Conservation (phyloP, 2,329 filamentous ascomycete genomes). For the Dactylonectria macrodidyma region DNA sequence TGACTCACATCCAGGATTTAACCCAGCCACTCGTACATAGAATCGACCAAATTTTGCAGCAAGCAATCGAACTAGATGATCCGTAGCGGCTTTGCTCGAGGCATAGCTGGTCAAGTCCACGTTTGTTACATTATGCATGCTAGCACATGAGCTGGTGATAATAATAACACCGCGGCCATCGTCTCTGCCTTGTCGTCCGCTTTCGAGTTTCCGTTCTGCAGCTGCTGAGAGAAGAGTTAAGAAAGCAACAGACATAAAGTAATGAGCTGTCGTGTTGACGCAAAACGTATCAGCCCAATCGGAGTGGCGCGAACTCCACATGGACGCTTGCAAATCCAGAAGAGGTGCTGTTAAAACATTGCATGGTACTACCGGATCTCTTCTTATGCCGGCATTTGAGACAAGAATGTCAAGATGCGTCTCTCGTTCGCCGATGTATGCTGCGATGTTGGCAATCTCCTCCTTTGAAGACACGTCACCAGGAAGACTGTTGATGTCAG, state of each 20-base stretch:
- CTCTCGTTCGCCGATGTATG: constrained; percentile 52
- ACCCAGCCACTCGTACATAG: constrained; percentile 52
- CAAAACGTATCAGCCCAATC: constrained; percentile 64
- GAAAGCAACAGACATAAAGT: constrained; percentile 63
- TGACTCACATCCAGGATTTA: constrained; percentile 53
- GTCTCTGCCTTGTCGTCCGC: constrained; percentile 52
- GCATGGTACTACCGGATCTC: constrained; percentile 60
- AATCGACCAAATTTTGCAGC: constrained; percentile 61
- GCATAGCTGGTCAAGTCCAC: constrained; percentile 67
- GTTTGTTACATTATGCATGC: constrained; percentile 67
- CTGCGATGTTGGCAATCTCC: constrained; percentile 53
- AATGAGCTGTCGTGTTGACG: constrained; percentile 65
- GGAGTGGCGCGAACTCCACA: constrained; percentile 60
- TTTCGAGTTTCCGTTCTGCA: constrained; percentile 44
- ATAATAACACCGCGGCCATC: constrained; percentile 62
- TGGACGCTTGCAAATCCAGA: constrained; percentile 59
- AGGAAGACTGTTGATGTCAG: neutral
- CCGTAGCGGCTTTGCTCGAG: constrained; percentile 65
- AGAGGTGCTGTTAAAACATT: constrained; percentile 60
- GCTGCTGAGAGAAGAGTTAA: constrained; percentile 60
- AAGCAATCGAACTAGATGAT: constrained; percentile 64
- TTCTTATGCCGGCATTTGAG: constrained; percentile 64
- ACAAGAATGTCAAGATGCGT: constrained; percentile 62
- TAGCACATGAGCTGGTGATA: constrained; percentile 66
- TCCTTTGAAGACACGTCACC: constrained; percentile 59